These are phyloP conservation scores for Komagataella pastoris DNA, from an alignment of 805 yeast genomes.

Conservation along the genomic window DNA sequence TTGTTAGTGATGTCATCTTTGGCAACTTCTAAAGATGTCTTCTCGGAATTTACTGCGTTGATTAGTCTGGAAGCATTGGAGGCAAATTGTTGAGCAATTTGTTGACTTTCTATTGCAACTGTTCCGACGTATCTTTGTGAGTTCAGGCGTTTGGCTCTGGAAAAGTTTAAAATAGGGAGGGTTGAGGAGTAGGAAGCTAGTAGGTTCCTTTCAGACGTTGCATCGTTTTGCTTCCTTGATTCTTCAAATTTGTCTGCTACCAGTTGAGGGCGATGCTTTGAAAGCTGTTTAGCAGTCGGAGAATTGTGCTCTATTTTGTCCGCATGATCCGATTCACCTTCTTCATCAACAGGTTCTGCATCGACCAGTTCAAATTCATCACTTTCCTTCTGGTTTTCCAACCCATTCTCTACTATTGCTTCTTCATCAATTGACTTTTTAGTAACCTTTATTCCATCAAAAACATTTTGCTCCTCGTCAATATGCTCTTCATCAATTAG, in stretches of 20 bases:
- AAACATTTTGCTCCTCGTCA: slow-evolving; percentile 1
- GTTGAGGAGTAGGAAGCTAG: background rate
- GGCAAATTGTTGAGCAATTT: background rate
- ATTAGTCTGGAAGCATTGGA: background rate
- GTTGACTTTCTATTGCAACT: background rate
- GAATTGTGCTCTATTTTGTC: background rate
- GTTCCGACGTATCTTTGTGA: background rate
- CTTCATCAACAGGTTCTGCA: background rate
- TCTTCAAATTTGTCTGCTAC: background rate
- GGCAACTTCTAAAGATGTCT: background rate
- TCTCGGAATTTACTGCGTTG: background rate
- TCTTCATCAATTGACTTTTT: background rate
- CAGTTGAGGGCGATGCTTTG: background rate
- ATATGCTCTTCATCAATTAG: background rate
- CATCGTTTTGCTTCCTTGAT: background rate
- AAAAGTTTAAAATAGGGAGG: background rate
- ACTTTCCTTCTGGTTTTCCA: slow-evolving; percentile 1
- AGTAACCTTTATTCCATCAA: background rate
- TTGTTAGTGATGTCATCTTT: slow-evolving; percentile 31
- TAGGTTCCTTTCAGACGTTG: background rate
- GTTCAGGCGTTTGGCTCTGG: background rate
- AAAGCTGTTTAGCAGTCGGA: background rate
- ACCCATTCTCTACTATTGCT: background rate
- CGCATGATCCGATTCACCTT: background rate
- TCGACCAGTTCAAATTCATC: background rate